Percentiles rank a stretch among this genome's conserved stretches.
Conservation (phyloP, 805 yeast genomes). For the Ogataea ganodermae region DNA sequence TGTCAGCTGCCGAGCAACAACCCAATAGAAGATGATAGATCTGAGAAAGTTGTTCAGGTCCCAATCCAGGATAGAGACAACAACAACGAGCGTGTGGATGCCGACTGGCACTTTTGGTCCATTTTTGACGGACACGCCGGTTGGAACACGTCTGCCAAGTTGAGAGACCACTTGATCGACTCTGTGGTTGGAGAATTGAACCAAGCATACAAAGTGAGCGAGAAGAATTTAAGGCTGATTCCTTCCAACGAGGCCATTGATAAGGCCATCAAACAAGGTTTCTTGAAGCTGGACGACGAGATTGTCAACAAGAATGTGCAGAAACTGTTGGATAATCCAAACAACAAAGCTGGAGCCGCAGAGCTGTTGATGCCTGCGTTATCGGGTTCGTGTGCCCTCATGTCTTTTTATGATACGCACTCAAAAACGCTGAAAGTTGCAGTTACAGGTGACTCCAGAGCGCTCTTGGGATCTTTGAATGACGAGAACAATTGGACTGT, state of each 20-base stretch:
- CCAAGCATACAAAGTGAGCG: conserved; percentile 59
- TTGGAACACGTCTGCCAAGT: conserved; percentile 85
- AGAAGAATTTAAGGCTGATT: conserved; percentile 51
- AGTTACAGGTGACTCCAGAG: conserved; percentile 95
- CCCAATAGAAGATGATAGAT: conserved; percentile 92
- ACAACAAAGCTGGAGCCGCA: conserved; percentile 63
- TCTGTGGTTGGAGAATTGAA: conserved; percentile 78
- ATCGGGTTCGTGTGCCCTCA: conserved; percentile 91
- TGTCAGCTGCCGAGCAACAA: conserved; percentile 88
- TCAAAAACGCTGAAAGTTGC: conserved; percentile 79
- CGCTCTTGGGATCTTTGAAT: conserved; percentile 74
- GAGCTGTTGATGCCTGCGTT: conserved; percentile 87
- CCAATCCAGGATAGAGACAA: conserved; percentile 65
- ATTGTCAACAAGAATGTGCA: conserved; percentile 76
- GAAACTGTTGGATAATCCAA: conserved; percentile 66
- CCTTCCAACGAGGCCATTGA: conserved; percentile 75
- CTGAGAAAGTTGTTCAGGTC: conserved; percentile 77
- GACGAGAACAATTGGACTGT: conserved; percentile 80
- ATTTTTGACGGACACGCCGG: conserved; percentile 98
- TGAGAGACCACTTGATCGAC: conserved; percentile 76
- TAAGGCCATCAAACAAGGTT: conserved; percentile 78
- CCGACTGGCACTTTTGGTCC: conserved; percentile 94
- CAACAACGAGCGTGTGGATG: conserved; percentile 43
- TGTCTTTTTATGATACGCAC: conserved; percentile 82
- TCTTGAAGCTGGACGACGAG: conserved; percentile 80